Evolutionary conservation across 31 red algal genomes (phyloP).

Genomic region (Porphyra umbilicalis): DNA sequence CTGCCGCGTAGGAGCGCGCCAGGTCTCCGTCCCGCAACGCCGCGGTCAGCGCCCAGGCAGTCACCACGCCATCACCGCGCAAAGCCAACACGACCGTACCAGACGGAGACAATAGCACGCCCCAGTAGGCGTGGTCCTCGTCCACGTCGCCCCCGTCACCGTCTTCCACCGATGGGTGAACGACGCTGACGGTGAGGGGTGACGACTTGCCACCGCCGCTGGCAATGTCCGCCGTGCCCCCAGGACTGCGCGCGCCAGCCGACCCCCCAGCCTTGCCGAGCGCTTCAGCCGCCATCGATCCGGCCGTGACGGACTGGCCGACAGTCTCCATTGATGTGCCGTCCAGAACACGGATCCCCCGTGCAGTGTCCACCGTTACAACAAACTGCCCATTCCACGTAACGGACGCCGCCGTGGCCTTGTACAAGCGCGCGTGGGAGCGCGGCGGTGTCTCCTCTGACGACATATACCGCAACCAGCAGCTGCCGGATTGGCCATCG

Average conservation of each 20-base stretch:
- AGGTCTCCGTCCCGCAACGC: not conserved
- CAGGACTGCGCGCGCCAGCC: not conserved
- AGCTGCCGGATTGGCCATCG: not conserved
- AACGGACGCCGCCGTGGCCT: not conserved
- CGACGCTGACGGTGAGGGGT: not conserved
- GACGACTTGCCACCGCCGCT: slow-evolving; percentile 1
- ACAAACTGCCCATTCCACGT: not conserved
- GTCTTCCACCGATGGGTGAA: not conserved
- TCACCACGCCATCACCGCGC: not conserved
- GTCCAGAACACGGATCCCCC: not conserved
- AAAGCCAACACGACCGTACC: not conserved
- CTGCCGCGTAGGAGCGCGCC: not conserved
- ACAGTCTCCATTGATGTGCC: not conserved
- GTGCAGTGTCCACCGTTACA: not conserved
- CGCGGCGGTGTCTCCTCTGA: not conserved
- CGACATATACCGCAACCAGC: not conserved
- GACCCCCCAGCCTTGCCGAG: not conserved
- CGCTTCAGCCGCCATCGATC: not conserved
- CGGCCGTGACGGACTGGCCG: not conserved
- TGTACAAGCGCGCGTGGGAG: not conserved
- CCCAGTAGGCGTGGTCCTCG: not conserved
- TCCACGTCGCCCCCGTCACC: not conserved
- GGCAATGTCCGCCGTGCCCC: not conserved
- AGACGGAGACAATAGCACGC: not conserved
- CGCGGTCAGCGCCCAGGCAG: not conserved